Evolutionary conservation across 495 filamentous ascomycete genomes (phyloP).

Genomic region (Hyaloscypha hepaticicola): DNA sequence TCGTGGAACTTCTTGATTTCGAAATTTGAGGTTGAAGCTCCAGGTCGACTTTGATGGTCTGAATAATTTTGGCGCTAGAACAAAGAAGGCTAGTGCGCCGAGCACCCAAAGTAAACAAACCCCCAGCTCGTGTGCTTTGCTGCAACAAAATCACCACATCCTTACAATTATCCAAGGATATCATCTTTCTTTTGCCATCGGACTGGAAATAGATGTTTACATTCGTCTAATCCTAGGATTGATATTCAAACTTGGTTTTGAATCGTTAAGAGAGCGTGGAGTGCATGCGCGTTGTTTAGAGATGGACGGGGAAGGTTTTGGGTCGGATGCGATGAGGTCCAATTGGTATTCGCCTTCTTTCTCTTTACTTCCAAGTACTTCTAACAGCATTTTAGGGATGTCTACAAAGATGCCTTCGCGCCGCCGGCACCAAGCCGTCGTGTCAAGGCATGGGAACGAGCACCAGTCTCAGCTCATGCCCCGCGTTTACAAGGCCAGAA

Average conservation of each 20-base stretch:
- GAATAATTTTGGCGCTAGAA: constrained; percentile 19
- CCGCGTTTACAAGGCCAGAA: constrained; percentile 32
- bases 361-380: background rate
- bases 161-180: constrained; percentile 7
- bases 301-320: constrained; percentile 12
- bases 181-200: background rate
- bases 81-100: background rate
- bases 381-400: constrained; percentile 22
- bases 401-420: constrained; percentile 30
- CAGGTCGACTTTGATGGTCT: background rate
- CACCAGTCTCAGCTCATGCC: constrained; percentile 29
- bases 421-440: constrained; percentile 16
- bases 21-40: background rate
- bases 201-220: no score
- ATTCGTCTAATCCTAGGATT: no score
- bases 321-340: constrained; percentile 1
- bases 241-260: background rate
- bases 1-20: background rate
- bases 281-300: constrained; percentile 10
- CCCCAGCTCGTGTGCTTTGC: background rate
- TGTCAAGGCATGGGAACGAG: constrained; percentile 31
- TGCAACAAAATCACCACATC: constrained; percentile 4
- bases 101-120: constrained; percentile 15
- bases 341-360: constrained; percentile 18
- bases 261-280: background rate